Evolutionary conservation across 202 grass and related monocot species (phyloP), one percentile per base, ranked within the genome.

Genomic region (Bolboschoenoplectus hybrid): DNA sequence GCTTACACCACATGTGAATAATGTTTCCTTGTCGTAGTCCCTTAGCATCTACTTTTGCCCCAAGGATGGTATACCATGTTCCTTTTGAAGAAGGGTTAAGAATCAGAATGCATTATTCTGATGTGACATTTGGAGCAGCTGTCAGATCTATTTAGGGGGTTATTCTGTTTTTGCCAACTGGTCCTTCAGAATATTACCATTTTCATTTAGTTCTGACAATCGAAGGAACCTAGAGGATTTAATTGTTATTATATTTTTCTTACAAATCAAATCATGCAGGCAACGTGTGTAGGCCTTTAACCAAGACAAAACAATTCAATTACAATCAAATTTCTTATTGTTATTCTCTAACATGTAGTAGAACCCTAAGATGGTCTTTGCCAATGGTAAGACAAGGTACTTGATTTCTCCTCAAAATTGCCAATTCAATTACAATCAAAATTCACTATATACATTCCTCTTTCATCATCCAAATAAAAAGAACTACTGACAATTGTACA

Each of bases 21-120:
- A 84, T 84, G 46, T 45, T 84, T 84, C 32, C 81, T 84, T 84
- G 32, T 68, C 32, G 3, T 3, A 51, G 17, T 84, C 7, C 46
- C 16, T 57, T 67, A 64, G 81, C 12, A 84, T 83, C 64, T 52
- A 55, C 34, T 70, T 53, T 84, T 57, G 46, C 20, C 17, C 56
- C 58, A 62, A 79, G 43, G 51, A 56, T 56, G 57, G 74, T 56
- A 70, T 19, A 84, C 41, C n/a, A 9, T 16, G 55, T 57, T 19
- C 62, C n/a, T 32, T 69, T 43, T 62, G 3, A 26, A 8, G n/a
- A 62, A 20, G 58, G 58, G 58, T 26, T 26, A 62, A 69, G 38
- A 16, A 75, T 75, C 71, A 75, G 9, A 75, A 77, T 55, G 32
- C 60, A n/a, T 40, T 79, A 58, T 79, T 79, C 34, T 79, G 13